A percentile compares a stretch with the other conserved stretches of the same genome.
Conservation (phyloP, 208 protist genomes). For the Crithidia brevicula region DNA sequence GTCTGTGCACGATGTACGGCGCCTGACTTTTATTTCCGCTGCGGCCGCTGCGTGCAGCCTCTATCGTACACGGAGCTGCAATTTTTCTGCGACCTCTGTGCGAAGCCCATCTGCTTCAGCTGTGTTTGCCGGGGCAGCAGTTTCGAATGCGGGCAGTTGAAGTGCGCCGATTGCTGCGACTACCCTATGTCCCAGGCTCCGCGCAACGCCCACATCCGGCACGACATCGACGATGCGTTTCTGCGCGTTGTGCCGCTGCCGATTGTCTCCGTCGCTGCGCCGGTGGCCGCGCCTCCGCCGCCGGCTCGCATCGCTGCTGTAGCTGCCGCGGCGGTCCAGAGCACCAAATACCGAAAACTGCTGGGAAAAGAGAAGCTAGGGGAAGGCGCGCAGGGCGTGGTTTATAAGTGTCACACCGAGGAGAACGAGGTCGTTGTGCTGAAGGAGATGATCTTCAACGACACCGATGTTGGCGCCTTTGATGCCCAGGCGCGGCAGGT, state of each 20-base stretch:
- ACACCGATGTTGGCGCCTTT: slow-evolving; percentile 38
- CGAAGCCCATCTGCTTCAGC: slow-evolving; percentile 50
- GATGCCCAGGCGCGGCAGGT: slow-evolving; percentile 62
- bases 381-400: slow-evolving; percentile 78
- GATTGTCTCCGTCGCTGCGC: slow-evolving; percentile 13
- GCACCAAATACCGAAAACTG: slow-evolving; percentile 60
- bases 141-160: slow-evolving; percentile 76
- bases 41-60: slow-evolving; percentile 47
- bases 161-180: slow-evolving; percentile 70
- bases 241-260: slow-evolving; percentile 26
- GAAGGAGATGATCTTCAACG: slow-evolving; percentile 83
- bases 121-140: slow-evolving; percentile 48
- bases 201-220: slow-evolving; percentile 21
- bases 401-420: slow-evolving; percentile 76
- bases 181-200: slow-evolving; percentile 38
- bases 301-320: slow-evolving; percentile 21
- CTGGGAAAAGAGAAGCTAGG: slow-evolving; percentile 51
- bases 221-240: slow-evolving; percentile 21
- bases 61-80: slow-evolving; percentile 29
- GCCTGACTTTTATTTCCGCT: slow-evolving; percentile 34
- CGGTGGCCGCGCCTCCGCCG: slow-evolving; percentile 8
- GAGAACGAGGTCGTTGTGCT: slow-evolving; percentile 78
- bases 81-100: slow-evolving; percentile 75
- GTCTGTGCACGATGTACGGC: slow-evolving; percentile 53
- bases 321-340: slow-evolving; percentile 4